Percentiles rank a stretch among this genome's conserved stretches.
Evolutionary conservation across 2,329 filamentous ascomycete genomes (phyloP).

Genomic region (Knufia fluminis): DNA sequence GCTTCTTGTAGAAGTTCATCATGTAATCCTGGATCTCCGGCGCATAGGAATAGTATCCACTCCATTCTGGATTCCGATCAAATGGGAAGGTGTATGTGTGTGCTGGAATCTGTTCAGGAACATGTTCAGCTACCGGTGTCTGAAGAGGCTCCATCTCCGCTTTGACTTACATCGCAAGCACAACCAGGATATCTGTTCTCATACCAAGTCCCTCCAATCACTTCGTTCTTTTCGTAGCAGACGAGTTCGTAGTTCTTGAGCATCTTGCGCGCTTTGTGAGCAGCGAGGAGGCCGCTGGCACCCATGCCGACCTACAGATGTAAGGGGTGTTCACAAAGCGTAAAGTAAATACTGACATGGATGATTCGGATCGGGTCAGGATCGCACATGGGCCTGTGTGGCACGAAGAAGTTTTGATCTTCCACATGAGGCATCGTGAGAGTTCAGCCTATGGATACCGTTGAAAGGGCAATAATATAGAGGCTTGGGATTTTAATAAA

Average conservation of each 20-base stretch:
- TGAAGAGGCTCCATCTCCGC: too few relatives aligned
- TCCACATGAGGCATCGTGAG: constrained; percentile 5
- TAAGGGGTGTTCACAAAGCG: too few relatives aligned
- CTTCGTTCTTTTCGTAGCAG: constrained; percentile 17
- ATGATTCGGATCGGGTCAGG: constrained; percentile 13
- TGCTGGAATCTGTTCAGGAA: constrained; percentile 33
- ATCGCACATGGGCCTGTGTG: constrained; percentile 14
- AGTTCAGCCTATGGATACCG: neutral
- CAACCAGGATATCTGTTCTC: constrained; percentile 17
- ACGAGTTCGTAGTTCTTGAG: constrained; percentile 15
- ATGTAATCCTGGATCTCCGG: constrained; percentile 17
- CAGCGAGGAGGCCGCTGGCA: constrained; percentile 11
- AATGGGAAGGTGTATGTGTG: constrained; percentile 44
- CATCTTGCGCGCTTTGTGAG: constrained; percentile 11
- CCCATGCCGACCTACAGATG: too few relatives aligned
- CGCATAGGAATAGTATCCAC: constrained; percentile 14
- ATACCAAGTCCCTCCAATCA: constrained; percentile 14
- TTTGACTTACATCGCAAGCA: constrained; percentile 8
- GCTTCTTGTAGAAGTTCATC: constrained; percentile 31
- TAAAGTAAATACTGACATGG: too few relatives aligned
- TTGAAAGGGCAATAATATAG: neutral
- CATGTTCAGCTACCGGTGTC: constrained; percentile 6
- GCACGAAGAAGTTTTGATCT: constrained; percentile 10
- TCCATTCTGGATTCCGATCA: constrained; percentile 30
- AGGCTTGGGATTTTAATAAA: neutral